phyloP scores from a whole-genome alignment of 768 basidiomycete genomes.

The Rhodotorula graminis region DNA sequence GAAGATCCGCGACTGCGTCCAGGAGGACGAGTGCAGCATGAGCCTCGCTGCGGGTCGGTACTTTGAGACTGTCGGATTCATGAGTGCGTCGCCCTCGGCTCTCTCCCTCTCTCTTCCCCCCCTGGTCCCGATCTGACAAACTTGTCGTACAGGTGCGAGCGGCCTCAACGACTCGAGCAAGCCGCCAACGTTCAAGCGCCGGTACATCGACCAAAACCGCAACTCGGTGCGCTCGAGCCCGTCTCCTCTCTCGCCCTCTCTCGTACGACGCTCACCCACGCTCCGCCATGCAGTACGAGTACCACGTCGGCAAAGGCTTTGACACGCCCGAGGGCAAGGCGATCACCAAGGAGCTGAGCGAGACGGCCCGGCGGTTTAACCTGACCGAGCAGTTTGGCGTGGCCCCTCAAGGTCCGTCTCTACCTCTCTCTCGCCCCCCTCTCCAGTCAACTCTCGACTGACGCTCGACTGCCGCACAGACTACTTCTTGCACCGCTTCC shows the following conservation, averaged over 20 bases:
- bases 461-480: slow-evolving; percentile 9
- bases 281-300: slow-evolving; percentile 50
- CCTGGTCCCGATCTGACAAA: background rate
- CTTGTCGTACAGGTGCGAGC: slow-evolving; percentile 44
- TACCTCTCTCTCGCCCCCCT: background rate
- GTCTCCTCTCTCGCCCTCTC: background rate
- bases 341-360: slow-evolving; percentile 58
- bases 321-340: slow-evolving; percentile 57
- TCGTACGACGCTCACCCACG: background rate
- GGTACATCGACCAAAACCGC: slow-evolving; percentile 75
- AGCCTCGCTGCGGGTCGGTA: slow-evolving; percentile 78
- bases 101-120: background rate
- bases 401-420: slow-evolving; percentile 59
- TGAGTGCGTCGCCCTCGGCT: slow-evolving; percentile 52
- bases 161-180: slow-evolving; percentile 51
- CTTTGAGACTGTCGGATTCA: slow-evolving; percentile 85
- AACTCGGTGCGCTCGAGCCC: slow-evolving; percentile 54
- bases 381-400: slow-evolving; percentile 62
- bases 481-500: slow-evolving; percentile 61
- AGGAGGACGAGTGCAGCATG: slow-evolving; percentile 70
- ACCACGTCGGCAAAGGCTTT: slow-evolving; percentile 62
- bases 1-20: slow-evolving; percentile 73
- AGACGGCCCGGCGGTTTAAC: slow-evolving; percentile 59
- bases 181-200: slow-evolving; percentile 55
- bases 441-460: background rate